A percentile compares a stretch with the other conserved stretches of the same genome.
Evolutionary conservation across 371 early-diverging fungal genomes (phyloP).

Genomic region (Mucor circinelloides): DNA sequence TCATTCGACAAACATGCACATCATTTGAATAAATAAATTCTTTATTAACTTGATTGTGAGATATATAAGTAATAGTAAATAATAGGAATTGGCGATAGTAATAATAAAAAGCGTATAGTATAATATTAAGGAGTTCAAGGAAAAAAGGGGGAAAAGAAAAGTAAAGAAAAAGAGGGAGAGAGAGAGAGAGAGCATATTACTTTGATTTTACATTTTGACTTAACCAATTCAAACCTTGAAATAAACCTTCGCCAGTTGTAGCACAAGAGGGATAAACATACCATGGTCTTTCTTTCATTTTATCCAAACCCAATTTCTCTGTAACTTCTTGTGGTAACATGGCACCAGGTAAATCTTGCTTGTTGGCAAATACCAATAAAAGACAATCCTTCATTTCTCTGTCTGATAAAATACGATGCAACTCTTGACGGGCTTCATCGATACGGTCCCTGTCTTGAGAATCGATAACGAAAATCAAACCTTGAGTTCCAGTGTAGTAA

Average conservation of each 20-base stretch:
- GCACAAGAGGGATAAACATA: conserved; percentile 87
- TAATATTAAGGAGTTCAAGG: conserved; percentile 2
- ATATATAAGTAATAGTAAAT: conserved; percentile 7
- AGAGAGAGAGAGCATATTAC: neutral
- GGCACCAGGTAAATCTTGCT: conserved; percentile 82
- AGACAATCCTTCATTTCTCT: conserved; percentile 83
- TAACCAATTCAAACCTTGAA: conserved; percentile 87
- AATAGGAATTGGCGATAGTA: neutral
- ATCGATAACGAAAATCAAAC: conserved; percentile 86
- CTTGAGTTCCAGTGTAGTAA: conserved; percentile 87
- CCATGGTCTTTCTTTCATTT: conserved; percentile 81
- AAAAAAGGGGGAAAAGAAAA: neutral
- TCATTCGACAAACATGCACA: conserved; percentile 26
- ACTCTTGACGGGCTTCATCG: conserved; percentile 81
- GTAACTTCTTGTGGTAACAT: conserved; percentile 83
- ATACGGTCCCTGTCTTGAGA: conserved; percentile 83
- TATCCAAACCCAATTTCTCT: conserved; percentile 74
- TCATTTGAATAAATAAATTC: conserved; percentile 16
- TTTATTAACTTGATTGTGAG: neutral
- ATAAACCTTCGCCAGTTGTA: conserved; percentile 86
- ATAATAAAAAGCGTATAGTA: neutral
- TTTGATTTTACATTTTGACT: conserved; percentile 79
- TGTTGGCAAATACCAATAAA: conserved; percentile 84
- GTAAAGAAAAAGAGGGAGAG: neutral
- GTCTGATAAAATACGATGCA: conserved; percentile 79